These are phyloP conservation scores for Yamadazyma scolyti DNA, from an alignment of 805 yeast species.

Conservation along the genomic window DNA sequence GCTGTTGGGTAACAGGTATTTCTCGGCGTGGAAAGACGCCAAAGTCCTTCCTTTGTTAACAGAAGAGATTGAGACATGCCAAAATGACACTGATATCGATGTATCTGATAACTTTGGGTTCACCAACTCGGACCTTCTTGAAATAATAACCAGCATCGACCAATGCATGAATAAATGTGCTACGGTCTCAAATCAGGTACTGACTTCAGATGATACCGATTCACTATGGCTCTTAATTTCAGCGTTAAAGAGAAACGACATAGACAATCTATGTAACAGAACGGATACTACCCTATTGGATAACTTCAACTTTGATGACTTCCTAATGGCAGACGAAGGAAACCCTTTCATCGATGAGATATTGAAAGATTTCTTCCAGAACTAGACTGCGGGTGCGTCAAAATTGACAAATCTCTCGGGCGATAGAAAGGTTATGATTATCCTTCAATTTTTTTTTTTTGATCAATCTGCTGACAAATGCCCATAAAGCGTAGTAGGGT, in stretches of 20 bases:
- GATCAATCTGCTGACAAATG: constrained; percentile 9
- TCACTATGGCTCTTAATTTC: constrained; percentile 9
- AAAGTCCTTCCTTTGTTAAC: constrained; percentile 48
- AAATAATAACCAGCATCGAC: no score
- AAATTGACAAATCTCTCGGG: no score
- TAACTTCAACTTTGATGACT: constrained; percentile 6
- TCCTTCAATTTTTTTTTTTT: no score
- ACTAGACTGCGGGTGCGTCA: no score
- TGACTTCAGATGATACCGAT: constrained; percentile 6
- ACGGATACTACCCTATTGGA: no score
- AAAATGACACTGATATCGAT: constrained; percentile 2
- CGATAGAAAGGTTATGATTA: no score
- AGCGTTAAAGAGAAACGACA: constrained; percentile 7
- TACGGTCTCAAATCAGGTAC: no score
- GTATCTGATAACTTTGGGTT: constrained; percentile 5
- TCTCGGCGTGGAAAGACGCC: constrained; percentile 62
- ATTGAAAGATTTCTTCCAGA: constrained; percentile 9
- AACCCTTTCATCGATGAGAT: constrained; percentile 6
- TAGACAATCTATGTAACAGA: no score
- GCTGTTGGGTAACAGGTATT: constrained; percentile 50
- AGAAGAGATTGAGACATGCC: no score
- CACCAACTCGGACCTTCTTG: no score
- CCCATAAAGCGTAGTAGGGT: constrained; percentile 20
- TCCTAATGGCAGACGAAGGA: constrained; percentile 2
- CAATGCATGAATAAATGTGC: no score